phyloP scores from a whole-genome alignment of 1,139 yeast species.

The Diutina rugosa region DNA sequence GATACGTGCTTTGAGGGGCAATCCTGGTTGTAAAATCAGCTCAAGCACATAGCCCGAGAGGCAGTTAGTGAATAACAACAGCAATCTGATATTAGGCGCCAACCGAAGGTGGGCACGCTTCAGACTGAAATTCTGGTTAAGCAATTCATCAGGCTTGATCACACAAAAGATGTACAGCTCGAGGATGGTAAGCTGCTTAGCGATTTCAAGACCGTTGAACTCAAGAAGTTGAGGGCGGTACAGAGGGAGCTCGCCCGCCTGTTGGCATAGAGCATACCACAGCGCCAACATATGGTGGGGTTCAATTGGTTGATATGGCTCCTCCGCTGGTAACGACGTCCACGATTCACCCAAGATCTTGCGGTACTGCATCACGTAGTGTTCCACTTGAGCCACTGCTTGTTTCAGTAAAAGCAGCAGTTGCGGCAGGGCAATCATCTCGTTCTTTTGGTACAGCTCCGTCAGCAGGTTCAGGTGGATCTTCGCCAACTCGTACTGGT shows the following conservation, averaged over 20 bases:
- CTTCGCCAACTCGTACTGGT: background rate
- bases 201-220: conserved; percentile 68
- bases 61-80: conserved; percentile 66
- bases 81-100: conserved; percentile 63
- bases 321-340: background rate
- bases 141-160: conserved; percentile 58
- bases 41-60: conserved; percentile 77
- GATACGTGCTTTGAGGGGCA: conserved; percentile 37
- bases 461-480: conserved; percentile 1
- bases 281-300: background rate
- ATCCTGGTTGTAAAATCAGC: conserved; percentile 46
- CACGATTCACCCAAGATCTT: conserved; percentile 12
- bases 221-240: conserved; percentile 47
- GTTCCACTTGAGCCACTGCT: background rate
- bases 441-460: background rate
- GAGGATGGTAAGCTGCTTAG: conserved; percentile 72
- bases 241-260: conserved; percentile 33
- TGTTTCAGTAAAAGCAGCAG: background rate
- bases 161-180: conserved; percentile 62
- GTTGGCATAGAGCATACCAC: conserved; percentile 19
- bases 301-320: background rate
- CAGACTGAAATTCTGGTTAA: conserved; percentile 60
- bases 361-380: background rate
- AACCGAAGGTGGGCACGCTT: conserved; percentile 48
- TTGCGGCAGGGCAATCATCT: background rate